phyloP scores from a whole-genome alignment of 2,329 filamentous ascomycete genomes.

The Beauveria brongniartii region DNA sequence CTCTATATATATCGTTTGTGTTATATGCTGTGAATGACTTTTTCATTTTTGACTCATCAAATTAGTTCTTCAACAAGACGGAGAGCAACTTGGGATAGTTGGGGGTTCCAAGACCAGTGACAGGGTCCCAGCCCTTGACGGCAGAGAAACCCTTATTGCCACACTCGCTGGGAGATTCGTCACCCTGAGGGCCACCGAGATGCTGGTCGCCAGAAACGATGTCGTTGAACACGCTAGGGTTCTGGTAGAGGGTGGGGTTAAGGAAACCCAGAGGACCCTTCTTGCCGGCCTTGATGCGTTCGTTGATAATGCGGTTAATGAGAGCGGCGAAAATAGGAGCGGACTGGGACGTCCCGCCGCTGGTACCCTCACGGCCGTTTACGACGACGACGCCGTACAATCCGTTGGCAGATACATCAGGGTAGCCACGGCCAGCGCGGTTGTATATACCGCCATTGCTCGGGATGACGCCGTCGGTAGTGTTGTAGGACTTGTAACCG shows the following conservation, averaged over 20 bases:
- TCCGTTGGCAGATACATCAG: conserved; percentile 35
- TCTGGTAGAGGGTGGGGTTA: conserved; percentile 11
- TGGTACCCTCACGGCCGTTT: conserved; percentile 16
- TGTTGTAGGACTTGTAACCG: neutral
- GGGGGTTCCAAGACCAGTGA: conserved; percentile 7
- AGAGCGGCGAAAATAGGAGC: conserved; percentile 15
- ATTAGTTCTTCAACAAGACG: neutral
- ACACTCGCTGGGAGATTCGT: neutral
- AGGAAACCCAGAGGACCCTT: conserved; percentile 26
- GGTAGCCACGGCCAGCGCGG: conserved; percentile 13
- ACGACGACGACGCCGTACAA: conserved; percentile 34
- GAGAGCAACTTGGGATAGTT: conserved; percentile 9
- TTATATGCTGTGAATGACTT: too few species aligned
- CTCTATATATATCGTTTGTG: too few species aligned
- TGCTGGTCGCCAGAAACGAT: neutral
- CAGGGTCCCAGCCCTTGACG: conserved; percentile 8
- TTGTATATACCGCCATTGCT: neutral
- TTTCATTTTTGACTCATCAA: too few species aligned
- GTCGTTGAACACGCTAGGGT: neutral
- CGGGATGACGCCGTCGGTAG: neutral
- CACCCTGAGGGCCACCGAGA: neutral
- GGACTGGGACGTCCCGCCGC: conserved; percentile 11
- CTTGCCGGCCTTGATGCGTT: conserved; percentile 23
- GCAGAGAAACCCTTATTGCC: neutral
- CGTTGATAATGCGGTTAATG: conserved; percentile 15